Evolutionary conservation across 805 yeast species (phyloP), one percentile per base, ranked within the genome.

Genomic region (Scheffersomyces spartinae): DNA sequence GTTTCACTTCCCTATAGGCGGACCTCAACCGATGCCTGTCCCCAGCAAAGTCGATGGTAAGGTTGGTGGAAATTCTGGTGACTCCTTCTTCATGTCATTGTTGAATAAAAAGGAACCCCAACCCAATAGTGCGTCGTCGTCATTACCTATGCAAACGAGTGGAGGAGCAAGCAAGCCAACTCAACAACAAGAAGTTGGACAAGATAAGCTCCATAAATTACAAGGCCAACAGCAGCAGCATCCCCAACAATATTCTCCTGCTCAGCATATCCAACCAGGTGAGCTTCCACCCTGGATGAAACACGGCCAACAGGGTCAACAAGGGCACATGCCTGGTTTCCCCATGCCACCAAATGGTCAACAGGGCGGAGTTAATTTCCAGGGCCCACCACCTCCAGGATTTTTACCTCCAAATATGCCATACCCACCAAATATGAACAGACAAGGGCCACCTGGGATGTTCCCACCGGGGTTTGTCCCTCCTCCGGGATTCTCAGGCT

Each of bases 71-170:
- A n/a, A n/a, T n/a, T n/a, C 42, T n/a, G 52, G 55, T 34, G 70
- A 65, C 31, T 42, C 57, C 9, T 68, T 68, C 32, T 64, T 68
- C 38, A 52, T 61, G 48, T 58, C 72, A 4, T 44, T 68, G 28
- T 42, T 68, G 34, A 51, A 56, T 20, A 64, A 61, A 31, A 41
- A 48, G 8, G 40, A 45, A n/a, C 28, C 26, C 4, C 13, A 7
- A 6, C 12, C 9, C 7, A 19, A 17, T 15, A 23, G 6, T 23
- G 24, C 21, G n/a, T n/a, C n/a, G n/a, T n/a, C n/a, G n/a, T n/a
- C n/a, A n/a, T n/a, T n/a, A n/a, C n/a, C n/a, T n/a, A n/a, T n/a
- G n/a, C n/a, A n/a, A n/a, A n/a, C n/a, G n/a, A n/a, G n/a, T n/a
- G n/a, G n/a, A n/a, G n/a, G n/a, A n/a, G n/a, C n/a, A n/a, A n/a